Evolutionary conservation across 805 yeast genomes (phyloP).

Genomic region (Saturnispora dispora): DNA sequence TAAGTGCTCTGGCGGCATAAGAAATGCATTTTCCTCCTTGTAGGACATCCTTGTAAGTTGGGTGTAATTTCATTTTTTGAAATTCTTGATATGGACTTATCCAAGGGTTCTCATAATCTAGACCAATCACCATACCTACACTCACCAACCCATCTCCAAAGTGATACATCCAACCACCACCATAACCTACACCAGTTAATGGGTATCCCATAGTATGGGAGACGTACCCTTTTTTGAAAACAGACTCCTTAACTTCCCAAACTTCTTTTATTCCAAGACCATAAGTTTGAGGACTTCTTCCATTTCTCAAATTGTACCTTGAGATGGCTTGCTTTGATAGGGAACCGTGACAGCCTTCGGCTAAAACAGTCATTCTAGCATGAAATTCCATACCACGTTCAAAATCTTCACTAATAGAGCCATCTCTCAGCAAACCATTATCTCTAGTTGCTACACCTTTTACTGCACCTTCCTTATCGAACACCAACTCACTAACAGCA

Average conservation of each 20-base stretch:
- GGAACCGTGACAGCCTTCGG: constrained; percentile 99
- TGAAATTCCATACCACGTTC: constrained; percentile 97
- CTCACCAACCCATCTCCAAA: constrained; percentile 89
- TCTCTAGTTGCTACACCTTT: constrained; percentile 93
- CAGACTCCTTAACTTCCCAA: constrained; percentile 86
- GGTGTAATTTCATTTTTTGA: constrained; percentile 89
- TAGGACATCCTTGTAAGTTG: constrained; percentile 63
- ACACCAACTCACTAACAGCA: constrained; percentile 71
- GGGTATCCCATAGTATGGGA: constrained; percentile 91
- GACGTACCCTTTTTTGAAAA: constrained; percentile 71
- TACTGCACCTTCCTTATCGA: constrained; percentile 51
- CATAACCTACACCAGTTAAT: constrained; percentile 61
- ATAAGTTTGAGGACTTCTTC: constrained; percentile 73
- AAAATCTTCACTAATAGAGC: constrained; percentile 51
- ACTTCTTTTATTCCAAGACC: constrained; percentile 95
- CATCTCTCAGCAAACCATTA: constrained; percentile 71
- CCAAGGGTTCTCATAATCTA: constrained; percentile 93
- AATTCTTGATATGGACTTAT: constrained; percentile 93
- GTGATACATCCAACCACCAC: constrained; percentile 97
- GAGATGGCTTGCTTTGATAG: constrained; percentile 67
- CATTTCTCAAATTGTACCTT: constrained; percentile 58
- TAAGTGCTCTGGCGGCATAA: constrained; percentile 92
- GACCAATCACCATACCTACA: constrained; percentile 89
- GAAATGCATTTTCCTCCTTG: constrained; percentile 88
- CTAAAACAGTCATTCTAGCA: constrained; percentile 79